Conservation (phyloP, 495 filamentous ascomycete genomes). For the Xylaria curta region DNA sequence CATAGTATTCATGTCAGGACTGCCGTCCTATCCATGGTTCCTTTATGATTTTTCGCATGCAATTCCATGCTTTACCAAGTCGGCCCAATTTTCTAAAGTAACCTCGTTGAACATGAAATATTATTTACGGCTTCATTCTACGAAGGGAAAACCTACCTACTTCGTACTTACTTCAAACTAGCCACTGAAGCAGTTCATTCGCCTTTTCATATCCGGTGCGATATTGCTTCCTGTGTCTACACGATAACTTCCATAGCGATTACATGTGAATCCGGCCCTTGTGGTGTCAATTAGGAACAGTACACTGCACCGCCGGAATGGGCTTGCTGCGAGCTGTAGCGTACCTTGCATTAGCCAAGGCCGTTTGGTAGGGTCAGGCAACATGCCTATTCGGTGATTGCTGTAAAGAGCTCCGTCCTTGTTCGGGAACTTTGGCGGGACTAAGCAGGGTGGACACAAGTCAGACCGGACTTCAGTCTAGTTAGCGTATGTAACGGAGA, state of each 20-base stretch:
- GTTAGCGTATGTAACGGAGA: background rate
- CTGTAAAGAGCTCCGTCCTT: background rate
- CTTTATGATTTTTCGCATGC: slow-evolving; percentile 5
- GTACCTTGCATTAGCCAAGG: slow-evolving; percentile 29
- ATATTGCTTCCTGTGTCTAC: background rate
- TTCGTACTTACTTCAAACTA: background rate
- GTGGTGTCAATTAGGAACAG: slow-evolving; percentile 1
- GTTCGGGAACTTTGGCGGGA: slow-evolving; percentile 16
- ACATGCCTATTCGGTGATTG: slow-evolving; percentile 24
- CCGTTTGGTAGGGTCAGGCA: slow-evolving; percentile 24
- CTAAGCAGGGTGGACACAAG: slow-evolving; percentile 1
- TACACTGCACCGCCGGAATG: background rate
- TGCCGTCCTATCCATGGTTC: slow-evolving; percentile 13
- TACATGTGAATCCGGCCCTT: background rate
- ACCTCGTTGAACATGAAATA: background rate
- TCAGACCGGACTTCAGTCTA: background rate
- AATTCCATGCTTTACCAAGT: background rate
- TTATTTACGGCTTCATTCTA: background rate
- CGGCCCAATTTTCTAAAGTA: background rate
- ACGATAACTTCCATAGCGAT: slow-evolving; percentile 5
- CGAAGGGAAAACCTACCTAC: background rate
- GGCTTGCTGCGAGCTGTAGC: slow-evolving; percentile 23
- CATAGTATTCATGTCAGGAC: background rate
- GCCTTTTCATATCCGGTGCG: background rate
- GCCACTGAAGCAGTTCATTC: background rate